Evolutionary conservation across 176 grass and related monocot genomes (phyloP), one percentile per base, ranked within the genome.

Genomic region (Microstegium vimineum): DNA sequence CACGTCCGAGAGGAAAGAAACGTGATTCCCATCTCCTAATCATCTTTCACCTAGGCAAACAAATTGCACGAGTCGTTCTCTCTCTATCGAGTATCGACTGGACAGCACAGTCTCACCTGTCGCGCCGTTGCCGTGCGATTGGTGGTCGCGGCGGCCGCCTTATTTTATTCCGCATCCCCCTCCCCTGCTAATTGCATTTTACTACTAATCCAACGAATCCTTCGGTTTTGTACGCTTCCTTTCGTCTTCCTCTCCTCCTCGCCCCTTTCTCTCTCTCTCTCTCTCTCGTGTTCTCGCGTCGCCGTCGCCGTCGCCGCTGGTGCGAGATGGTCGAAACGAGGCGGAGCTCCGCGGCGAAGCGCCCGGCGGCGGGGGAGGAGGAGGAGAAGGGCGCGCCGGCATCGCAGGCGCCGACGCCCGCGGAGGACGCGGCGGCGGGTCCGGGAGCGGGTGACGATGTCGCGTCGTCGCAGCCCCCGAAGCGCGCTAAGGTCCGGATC

Each of bases 401-500:
- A 14, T 46, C 75, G 17, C 23, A 81, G 5, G 63, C 76, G 9
- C 20, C 49, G 17, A 52, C 66, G 33, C 38, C 62, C 73, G 16
- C 42, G 45, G 69, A 83, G 18, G 74, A 71, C 31, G 76, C n/a
- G 33, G 52, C 37, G 54, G 67, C 67, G 35, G 49, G 25, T 12
- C 10, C 65, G 40, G 33, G 31, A 2, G 33, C 89, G 22, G 62
- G 71, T 4, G 8, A 82, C 6, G 75, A 56, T 57, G 62, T 36
- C 26, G 61, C 79, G 56, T 80, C 91, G 28, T 26, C 81, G 86
- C 36, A 80, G 86, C 64, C 56, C 68, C 49, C 87, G 25, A 92
- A 92, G 79, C 75, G 87, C 40, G 85, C 85, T 69, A 81, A 74
- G 86, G 87, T 97, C 26, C 40, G 80, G 85, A 83, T 89, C 89